Evolutionary conservation across 2,329 filamentous ascomycete species (phyloP).

Genomic region (Cladobotryum mycophilum): DNA sequence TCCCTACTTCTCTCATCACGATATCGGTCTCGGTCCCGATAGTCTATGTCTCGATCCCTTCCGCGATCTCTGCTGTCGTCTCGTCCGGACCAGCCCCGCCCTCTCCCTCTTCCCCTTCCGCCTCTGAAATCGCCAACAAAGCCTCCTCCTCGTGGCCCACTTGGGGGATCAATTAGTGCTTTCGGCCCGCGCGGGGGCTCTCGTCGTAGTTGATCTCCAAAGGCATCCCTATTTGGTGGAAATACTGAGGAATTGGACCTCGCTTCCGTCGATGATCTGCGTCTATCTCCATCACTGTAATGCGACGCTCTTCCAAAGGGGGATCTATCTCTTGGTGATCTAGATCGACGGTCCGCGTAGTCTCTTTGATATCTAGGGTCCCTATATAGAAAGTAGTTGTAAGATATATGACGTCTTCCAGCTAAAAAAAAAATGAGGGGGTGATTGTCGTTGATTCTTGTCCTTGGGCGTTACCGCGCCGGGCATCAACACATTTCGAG

Average conservation of each 20-base stretch:
- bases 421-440: constrained; percentile 5
- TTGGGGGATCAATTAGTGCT: constrained; percentile 64
- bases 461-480: background rate
- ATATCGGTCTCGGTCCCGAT: constrained; percentile 53
- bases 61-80: constrained; percentile 57
- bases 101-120: constrained; percentile 46
- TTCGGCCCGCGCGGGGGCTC: constrained; percentile 80
- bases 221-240: constrained; percentile 51
- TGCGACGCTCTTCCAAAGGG: constrained; percentile 53
- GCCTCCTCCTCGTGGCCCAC: constrained; percentile 60
- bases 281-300: constrained; percentile 60
- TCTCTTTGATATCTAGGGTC: constrained; percentile 54
- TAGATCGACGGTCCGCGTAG: constrained; percentile 57
- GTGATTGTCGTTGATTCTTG: background rate
- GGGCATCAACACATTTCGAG: background rate
- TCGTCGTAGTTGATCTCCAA: constrained; percentile 49
- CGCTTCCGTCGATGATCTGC: constrained; percentile 57
- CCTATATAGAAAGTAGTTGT: constrained; percentile 28
- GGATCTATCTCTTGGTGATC: constrained; percentile 63
- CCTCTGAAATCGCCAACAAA: constrained; percentile 59
- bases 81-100: constrained; percentile 47
- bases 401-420: constrained; percentile 5
- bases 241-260: constrained; percentile 55
- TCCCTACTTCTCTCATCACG: constrained; percentile 56
- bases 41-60: constrained; percentile 55